Percentiles rank a stretch among this genome's conserved stretches.
These are phyloP conservation scores for Amphicarpaea edgeworthii DNA, from an alignment of 306 rosid species.

Conservation along the genomic window DNA sequence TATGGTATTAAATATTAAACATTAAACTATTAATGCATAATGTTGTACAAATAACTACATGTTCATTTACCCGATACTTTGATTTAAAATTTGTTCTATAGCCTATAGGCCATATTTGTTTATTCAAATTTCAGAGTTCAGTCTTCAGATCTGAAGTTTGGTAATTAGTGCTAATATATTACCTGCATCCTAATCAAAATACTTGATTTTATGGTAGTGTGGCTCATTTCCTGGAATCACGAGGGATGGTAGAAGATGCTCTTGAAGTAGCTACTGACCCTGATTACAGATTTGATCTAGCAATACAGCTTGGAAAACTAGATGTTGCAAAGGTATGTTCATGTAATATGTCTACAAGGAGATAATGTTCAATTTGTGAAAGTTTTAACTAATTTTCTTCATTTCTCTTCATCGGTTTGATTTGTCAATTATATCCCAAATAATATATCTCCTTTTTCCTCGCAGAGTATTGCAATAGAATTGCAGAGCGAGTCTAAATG, in stretches of 20 bases:
- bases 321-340: conserved; percentile 86
- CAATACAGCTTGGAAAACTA: conserved; percentile 93
- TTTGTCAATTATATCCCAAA: conserved; percentile 30
- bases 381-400: conserved; percentile 33
- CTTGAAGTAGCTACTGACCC: conserved; percentile 97
- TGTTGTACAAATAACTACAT: conserved; percentile 20
- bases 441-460: conserved; percentile 25
- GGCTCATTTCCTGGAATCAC: conserved; percentile 97
- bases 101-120: conserved; percentile 17
- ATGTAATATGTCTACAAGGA: conserved; percentile 29
- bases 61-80: conserved; percentile 32
- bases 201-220: conserved; percentile 64
- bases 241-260: conserved; percentile 98
- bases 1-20: no score
- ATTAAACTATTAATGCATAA: conserved; percentile 11
- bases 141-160: conserved; percentile 33
- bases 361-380: conserved; percentile 27
- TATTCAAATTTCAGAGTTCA: conserved; percentile 21
- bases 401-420: conserved; percentile 31
- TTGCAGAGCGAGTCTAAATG: conserved; percentile 94
- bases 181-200: conserved; percentile 41
- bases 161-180: conserved; percentile 27
- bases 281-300: conserved; percentile 94
- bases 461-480: conserved; percentile 80
- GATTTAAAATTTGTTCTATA: conserved; percentile 20